phyloP scores from a whole-genome alignment of 257 asterid species.

The Solanum chiquidenum region DNA sequence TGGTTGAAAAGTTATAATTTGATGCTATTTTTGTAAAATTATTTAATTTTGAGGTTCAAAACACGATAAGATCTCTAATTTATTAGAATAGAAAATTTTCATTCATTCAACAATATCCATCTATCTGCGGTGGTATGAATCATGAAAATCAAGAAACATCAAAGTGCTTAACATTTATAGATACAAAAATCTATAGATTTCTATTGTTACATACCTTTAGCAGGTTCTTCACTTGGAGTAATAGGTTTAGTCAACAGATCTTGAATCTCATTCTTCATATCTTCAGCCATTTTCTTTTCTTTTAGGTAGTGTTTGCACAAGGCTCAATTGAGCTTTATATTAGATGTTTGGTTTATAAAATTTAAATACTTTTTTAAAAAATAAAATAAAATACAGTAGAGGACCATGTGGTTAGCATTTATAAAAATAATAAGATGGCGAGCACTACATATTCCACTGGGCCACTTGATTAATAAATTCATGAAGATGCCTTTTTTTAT shows the following conservation, averaged over 20 bases:
- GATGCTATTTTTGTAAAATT: not conserved
- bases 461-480: not conserved
- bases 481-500: not conserved
- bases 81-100: not conserved
- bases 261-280: not conserved
- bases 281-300: not conserved
- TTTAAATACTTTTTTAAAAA: not conserved
- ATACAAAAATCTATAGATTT: not conserved
- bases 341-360: not conserved
- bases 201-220: not conserved
- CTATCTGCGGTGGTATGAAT: rapidly evolving
- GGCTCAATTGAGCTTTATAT: not conserved
- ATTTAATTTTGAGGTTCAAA: not conserved
- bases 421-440: not conserved
- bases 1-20: rapidly evolving
- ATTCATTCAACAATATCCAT: rapidly evolving
- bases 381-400: not conserved
- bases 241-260: not conserved
- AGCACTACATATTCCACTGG: not conserved
- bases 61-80: not conserved
- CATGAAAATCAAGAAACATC: not conserved
- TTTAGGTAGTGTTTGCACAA: not conserved
- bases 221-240: not conserved
- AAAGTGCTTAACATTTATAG: not conserved
- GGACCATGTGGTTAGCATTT: not conserved